phyloP scores from a whole-genome alignment of 2,329 filamentous ascomycete species.

The Colletotrichum camelliae region DNA sequence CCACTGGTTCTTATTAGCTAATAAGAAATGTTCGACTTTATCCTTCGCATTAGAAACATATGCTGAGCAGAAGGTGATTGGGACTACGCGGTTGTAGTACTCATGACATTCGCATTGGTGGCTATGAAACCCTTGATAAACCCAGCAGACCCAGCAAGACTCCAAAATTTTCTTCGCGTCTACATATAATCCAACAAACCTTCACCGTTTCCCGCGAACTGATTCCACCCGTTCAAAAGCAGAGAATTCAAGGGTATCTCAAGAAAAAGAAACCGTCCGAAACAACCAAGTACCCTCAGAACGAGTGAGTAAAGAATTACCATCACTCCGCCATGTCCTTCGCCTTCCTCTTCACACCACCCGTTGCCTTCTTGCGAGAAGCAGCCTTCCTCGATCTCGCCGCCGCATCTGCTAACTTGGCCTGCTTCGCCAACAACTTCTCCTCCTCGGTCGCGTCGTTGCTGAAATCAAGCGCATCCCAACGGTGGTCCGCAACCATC shows the following conservation, averaged over 20 bases:
- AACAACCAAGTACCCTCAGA: neutral
- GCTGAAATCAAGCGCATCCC: constrained; percentile 21
- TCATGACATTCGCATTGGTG: neutral
- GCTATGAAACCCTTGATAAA: neutral
- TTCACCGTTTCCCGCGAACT: too few relatives aligned
- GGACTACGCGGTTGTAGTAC: neutral
- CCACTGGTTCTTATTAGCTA: constrained; percentile 2
- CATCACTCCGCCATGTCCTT: neutral
- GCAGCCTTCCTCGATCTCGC: neutral
- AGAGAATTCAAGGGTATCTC: neutral
- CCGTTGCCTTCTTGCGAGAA: neutral
- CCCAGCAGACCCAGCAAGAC: neutral
- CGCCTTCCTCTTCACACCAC: neutral
- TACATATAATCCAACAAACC: neutral
- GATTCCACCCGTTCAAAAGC: neutral
- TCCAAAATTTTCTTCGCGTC: neutral
- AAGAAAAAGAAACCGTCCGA: neutral
- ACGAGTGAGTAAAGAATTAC: neutral
- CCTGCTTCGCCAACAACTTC: neutral
- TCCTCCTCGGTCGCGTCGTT: neutral
- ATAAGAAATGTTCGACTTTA: neutral
- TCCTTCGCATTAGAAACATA: neutral
- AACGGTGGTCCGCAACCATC: constrained; percentile 25
- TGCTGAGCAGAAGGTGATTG: too few relatives aligned
- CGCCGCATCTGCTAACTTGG: neutral